Base-by-base conservation (phyloP, 305 asterid species). In the Andrographis paniculata region DNA sequence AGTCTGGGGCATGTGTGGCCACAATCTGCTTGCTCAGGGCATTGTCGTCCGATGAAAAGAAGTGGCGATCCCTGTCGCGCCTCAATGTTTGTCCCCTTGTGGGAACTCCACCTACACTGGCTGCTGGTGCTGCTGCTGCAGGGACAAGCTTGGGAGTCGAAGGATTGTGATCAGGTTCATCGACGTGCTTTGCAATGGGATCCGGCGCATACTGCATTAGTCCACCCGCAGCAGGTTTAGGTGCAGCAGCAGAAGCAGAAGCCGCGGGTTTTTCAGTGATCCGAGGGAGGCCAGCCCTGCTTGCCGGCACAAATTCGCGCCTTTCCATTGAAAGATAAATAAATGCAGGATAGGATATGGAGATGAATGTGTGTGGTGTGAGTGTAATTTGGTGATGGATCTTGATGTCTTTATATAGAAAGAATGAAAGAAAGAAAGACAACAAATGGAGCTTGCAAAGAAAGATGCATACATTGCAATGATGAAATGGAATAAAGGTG, bases 1-100 rank as follows among this genome's bases (percentile, higher is more conserved):
- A 62, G 27, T 83, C 92, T 0, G 87, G 88, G 28, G 76, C 74
- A 56, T 91, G 94, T 12, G 84, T 74, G 40, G 59, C 71, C 56
- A 50, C 59, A 28, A 91, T 66, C 35, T 80, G 93, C 65, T 70
- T 83, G 79, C 62, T 65, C 71, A 86, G 83, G 9, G 79, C 70
- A 23, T 22, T 62, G 18, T 82, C 94, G 38, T 82, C 94, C 0
- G 91, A 62, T 0, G 77, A 49, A 30, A 77, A 60, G 61, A 71
- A 62, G 41, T 59, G 22, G 40, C 69, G 79, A 9, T 63, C 55
- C 12, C 48, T 61, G 15, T 67, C 84, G 41, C 73, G 77, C 50
- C 48, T 62, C 53, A 20, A 37, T 35, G 42, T 33, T 14, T 27
- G 62, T 62, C 65, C 61, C 21, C 68, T 12, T n/a, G 14, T 33